Evolutionary conservation across 1,284 basidiomycete species (phyloP).

Genomic region (Crucibulum parvulum): DNA sequence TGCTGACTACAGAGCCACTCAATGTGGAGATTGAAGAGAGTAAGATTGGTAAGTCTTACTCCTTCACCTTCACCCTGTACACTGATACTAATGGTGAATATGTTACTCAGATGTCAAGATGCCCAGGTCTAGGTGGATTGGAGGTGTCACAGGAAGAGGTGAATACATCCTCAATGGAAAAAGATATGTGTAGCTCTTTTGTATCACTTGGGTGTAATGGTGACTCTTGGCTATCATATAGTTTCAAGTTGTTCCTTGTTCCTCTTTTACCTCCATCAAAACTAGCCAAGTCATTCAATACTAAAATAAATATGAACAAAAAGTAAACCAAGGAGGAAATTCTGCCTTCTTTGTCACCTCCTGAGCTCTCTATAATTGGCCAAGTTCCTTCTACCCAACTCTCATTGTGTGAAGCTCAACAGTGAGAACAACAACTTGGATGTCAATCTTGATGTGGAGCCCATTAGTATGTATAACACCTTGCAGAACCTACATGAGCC

Average conservation of each 20-base stretch:
- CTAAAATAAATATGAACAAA: background rate
- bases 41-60: conserved; percentile 17
- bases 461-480: conserved; percentile 27
- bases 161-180: conserved; percentile 32
- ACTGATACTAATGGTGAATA: background rate
- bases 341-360: background rate
- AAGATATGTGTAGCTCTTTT: conserved; percentile 26
- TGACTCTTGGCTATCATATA: background rate
- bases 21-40: conserved; percentile 11
- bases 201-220: background rate
- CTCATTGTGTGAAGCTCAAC: background rate
- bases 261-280: background rate
- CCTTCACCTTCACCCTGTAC: background rate
- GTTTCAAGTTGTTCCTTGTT: background rate
- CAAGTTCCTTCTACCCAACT: background rate
- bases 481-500: conserved; percentile 35
- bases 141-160: conserved; percentile 17
- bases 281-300: background rate
- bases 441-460: conserved; percentile 30
- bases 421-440: conserved; percentile 23
- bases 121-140: conserved; percentile 33
- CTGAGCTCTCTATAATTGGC: background rate
- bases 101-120: conserved; percentile 39
- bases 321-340: background rate
- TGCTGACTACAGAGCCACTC: conserved; percentile 22